Conservation (phyloP, 805 yeast species). For the Candida silvicultrix region DNA sequence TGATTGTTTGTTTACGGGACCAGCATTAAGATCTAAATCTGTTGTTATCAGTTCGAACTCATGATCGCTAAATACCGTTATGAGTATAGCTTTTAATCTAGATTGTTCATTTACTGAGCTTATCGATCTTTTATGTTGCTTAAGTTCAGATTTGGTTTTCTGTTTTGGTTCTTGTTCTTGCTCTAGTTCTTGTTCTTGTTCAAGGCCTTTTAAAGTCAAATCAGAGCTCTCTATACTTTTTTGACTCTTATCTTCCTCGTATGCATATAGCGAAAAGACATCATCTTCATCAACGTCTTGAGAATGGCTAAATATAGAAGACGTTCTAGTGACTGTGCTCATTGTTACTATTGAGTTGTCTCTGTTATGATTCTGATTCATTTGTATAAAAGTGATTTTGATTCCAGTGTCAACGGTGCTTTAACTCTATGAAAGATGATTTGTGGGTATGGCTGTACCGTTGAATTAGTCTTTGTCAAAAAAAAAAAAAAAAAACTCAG, state of each 20-base stretch:
- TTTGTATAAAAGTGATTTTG: neutral
- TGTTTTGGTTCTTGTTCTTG: neutral
- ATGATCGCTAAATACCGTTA: neutral
- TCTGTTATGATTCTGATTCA: neutral
- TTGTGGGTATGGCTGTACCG: too few species aligned
- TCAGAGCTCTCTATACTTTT: too few species aligned
- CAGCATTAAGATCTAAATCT: neutral
- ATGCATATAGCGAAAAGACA: neutral
- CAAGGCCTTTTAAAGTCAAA: too few species aligned
- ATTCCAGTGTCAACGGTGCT: neutral
- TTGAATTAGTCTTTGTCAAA: too few species aligned
- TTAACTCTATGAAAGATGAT: too few species aligned
- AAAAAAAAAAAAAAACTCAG: too few species aligned
- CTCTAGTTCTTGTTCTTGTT: too few species aligned
- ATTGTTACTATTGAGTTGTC: neutral
- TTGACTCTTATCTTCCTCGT: neutral
- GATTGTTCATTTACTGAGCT: neutral
- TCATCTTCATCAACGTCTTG: neutral
- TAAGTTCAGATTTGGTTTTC: neutral
- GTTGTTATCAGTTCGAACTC: neutral
- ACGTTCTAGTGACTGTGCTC: neutral
- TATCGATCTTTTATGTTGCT: neutral
- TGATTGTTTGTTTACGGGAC: neutral
- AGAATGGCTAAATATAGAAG: neutral
- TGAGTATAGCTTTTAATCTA: neutral